Evolutionary conservation across 148 eudicot genomes (phyloP).

Genomic region (Persicaria maculosa): DNA sequence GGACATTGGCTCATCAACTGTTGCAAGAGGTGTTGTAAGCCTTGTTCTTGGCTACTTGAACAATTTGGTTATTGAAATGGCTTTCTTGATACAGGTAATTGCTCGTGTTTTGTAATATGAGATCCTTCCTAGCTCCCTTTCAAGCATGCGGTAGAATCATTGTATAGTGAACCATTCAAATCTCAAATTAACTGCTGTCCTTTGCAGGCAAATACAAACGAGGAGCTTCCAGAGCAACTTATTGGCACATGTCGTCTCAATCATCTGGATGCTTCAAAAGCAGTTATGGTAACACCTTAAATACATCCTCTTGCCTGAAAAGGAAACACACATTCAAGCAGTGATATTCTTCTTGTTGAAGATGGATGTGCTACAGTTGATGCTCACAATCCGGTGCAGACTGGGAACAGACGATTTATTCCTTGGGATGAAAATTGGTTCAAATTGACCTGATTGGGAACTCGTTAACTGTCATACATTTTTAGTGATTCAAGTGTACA

Average conservation of each 20-base stretch:
- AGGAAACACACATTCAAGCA: background rate
- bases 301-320: background rate
- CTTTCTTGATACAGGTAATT: conserved; percentile 60
- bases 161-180: background rate
- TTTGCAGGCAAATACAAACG: conserved; percentile 48
- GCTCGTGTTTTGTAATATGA: background rate
- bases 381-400: conserved; percentile 3
- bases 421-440: background rate
- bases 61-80: conserved; percentile 60
- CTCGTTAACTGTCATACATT: background rate
- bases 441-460: too few species aligned
- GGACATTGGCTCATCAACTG: conserved; percentile 65
- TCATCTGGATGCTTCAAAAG: conserved; percentile 53
- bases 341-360: background rate
- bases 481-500: background rate
- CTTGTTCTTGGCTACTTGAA: conserved; percentile 63
- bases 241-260: conserved; percentile 66
- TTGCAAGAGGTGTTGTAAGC: conserved; percentile 66
- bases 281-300: conserved; percentile 30
- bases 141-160: background rate
- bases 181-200: background rate
- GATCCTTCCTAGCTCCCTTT: background rate
- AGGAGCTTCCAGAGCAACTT: conserved; percentile 63
- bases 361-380: background rate
- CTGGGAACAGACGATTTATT: background rate